Conservation (phyloP, 208 protist species). For the Leptomonas seymouri region DNA sequence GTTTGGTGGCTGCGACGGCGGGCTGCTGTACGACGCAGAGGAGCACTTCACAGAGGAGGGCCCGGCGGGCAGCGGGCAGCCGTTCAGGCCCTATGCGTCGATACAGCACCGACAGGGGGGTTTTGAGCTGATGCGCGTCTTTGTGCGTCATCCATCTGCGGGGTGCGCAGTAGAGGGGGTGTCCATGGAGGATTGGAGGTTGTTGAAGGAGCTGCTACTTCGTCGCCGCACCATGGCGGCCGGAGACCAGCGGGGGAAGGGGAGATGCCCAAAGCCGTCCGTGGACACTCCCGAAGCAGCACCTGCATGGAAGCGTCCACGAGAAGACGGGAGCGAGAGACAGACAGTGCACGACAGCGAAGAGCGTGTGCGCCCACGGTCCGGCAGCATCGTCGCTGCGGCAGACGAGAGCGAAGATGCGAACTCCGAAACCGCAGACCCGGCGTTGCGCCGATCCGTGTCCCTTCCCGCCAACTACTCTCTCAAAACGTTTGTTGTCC, state of each 20-base stretch:
- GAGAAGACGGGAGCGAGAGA: background rate
- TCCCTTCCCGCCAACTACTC: background rate
- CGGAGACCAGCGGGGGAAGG: background rate
- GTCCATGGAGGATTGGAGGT: conserved; percentile 38
- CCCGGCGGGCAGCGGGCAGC: background rate
- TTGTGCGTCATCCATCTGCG: conserved; percentile 18
- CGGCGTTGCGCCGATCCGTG: background rate
- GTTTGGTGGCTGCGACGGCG: conserved; percentile 50
- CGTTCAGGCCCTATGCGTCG: conserved; percentile 34
- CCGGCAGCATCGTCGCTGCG: background rate
- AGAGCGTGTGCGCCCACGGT: too few species aligned
- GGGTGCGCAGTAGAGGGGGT: conserved; percentile 28
- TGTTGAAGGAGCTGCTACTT: conserved; percentile 30
- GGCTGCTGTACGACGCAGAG: conserved; percentile 8
- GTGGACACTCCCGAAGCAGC: background rate
- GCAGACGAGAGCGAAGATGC: too few species aligned
- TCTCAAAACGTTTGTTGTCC: conserved; percentile 68
- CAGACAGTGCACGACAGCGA: background rate
- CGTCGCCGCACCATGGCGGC: background rate
- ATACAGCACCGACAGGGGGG: conserved; percentile 45
- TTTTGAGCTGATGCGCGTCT: conserved; percentile 80
- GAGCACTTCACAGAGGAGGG: conserved; percentile 15
- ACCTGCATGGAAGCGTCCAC: background rate
- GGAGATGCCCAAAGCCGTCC: background rate
- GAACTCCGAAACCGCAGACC: background rate